phyloP scores from a whole-genome alignment of 1,139 yeast genomes.

The Diutina sp. region DNA sequence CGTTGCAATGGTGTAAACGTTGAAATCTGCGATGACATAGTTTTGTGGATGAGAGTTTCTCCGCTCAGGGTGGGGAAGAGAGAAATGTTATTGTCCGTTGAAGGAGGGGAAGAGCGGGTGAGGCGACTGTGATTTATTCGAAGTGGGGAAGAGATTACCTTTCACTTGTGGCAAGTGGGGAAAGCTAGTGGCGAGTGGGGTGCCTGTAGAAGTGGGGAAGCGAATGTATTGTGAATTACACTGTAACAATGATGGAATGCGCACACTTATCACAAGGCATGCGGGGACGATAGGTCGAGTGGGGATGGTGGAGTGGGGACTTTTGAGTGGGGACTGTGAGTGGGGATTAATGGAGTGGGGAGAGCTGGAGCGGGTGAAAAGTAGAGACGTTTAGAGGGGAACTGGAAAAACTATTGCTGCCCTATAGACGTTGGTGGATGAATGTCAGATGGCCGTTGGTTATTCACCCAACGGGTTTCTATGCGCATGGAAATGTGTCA shows the following conservation, averaged over 20 bases:
- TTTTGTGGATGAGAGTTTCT: no score
- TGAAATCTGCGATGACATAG: no score
- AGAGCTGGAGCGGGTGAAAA: neutral
- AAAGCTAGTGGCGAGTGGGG: neutral
- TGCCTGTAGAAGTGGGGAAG: neutral
- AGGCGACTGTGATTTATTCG: neutral
- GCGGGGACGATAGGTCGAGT: neutral
- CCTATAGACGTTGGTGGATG: no score
- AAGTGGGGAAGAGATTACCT: no score
- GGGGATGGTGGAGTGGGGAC: no score
- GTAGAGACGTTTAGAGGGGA: neutral
- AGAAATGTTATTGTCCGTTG: no score
- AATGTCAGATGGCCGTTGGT: no score
- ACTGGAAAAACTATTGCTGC: neutral
- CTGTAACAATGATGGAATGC: no score
- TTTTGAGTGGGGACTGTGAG: neutral
- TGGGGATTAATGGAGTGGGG: neutral
- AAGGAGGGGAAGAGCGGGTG: neutral
- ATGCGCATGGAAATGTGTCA: no score
- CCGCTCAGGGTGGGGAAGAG: no score
- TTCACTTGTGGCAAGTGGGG: neutral
- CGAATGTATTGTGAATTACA: neutral
- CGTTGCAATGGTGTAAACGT: no score
- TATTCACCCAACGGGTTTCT: no score
- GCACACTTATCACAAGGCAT: neutral